Evolutionary conservation across 441 rosid genomes (phyloP), one percentile per base, ranked within the genome.

Genomic region (Mallotus japonicus): DNA sequence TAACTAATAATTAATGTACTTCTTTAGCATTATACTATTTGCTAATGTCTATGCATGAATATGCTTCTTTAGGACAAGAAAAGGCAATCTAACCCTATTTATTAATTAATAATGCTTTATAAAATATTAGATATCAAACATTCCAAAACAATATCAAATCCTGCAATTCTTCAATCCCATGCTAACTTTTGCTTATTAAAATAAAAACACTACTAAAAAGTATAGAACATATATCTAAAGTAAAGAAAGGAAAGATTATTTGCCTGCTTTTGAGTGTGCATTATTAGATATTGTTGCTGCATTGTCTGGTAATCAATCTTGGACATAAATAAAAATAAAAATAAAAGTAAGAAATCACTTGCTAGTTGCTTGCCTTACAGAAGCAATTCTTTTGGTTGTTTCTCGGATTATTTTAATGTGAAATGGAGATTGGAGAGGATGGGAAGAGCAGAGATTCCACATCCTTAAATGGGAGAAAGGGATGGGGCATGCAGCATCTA

Each of bases 401-500:
- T 80, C 57, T 74, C 69, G 47, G 59, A 71, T 44, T 82, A 65
- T 49, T 22, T 22, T 28, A 24, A 63, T 65, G 40, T 22, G 37
- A 20, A 59, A 15, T 5, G 71, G 79, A 76, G 82, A 77, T 75
- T 73, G 85, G 32, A 78, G 80, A 80, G 83, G 84, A 85, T 85
- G 93, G 90, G 90, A 79, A 79, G 86, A 80, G 85, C 90, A 87
- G 92, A 87, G 88, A 89, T 89, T 82, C 91, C 88, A 84, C 73
- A 75, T 79, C 83, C 82, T 82, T 80, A 77, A 69, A 84, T 85
- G 83, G 82, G 76, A 77, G 87, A 90, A 87, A 89, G 89, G 80
- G 90, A 89, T 86, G 93, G 96, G 86, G 81, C 80, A 77, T 59
- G 62, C 79, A 84, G 78, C 69, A 76, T 44, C 84, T 80, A 77